Evolutionary conservation across 2,329 filamentous ascomycete species (phyloP).

Genomic region (Sclerotinia sclerotiorum): DNA sequence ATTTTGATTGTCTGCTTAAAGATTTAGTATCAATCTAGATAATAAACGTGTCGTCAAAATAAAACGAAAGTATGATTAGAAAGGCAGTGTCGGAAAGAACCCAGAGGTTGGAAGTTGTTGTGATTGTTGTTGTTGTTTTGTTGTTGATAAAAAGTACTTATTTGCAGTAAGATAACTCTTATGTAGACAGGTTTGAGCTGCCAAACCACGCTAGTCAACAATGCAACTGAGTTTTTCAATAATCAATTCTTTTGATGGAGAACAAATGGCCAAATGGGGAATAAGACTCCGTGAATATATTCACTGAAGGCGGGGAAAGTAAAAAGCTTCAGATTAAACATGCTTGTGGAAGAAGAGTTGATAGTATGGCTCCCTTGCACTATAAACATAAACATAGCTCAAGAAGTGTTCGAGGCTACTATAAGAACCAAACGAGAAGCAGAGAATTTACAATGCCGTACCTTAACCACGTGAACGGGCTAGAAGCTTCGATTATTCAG

Average conservation of each 20-base stretch:
- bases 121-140: slow-evolving; percentile 8
- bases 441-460: neutral
- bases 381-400: neutral
- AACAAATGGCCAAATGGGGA: neutral
- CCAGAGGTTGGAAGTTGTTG: neutral
- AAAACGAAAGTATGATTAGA: neutral
- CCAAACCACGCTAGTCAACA: neutral
- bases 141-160: slow-evolving; percentile 1
- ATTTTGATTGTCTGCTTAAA: slow-evolving; percentile 14
- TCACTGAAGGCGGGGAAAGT: slow-evolving; percentile 5
- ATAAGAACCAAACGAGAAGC: neutral
- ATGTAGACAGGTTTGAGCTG: neutral
- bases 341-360: neutral
- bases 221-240: neutral
- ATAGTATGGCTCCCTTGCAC: neutral
- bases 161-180: neutral
- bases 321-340: neutral
- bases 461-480: neutral
- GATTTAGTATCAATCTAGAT: neutral
- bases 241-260: neutral
- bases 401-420: neutral
- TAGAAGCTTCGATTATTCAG: neutral
- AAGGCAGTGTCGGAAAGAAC: neutral
- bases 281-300: neutral
- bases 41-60: neutral